These are phyloP conservation scores for Cardiospermum halicacabum DNA, from an alignment of 345 rosid species.

Conservation along the genomic window DNA sequence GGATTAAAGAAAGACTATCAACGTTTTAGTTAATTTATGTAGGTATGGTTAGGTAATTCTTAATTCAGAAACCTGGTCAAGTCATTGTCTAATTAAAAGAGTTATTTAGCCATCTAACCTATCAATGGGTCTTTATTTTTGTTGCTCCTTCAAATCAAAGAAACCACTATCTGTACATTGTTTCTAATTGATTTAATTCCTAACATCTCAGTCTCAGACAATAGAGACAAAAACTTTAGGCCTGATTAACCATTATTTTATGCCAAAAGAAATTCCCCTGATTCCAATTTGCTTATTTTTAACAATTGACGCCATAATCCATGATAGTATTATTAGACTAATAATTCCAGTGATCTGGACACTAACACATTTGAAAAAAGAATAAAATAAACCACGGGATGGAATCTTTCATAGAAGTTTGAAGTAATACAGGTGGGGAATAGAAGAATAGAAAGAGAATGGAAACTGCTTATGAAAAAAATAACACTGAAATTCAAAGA, in stretches of 20 bases:
- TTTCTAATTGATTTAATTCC: conserved; percentile 20
- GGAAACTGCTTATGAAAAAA: conserved; percentile 29
- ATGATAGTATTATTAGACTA: not conserved
- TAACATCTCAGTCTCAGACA: not conserved
- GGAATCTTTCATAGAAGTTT: conserved; percentile 46
- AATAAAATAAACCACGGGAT: conserved; percentile 13
- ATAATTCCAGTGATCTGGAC: conserved; percentile 2
- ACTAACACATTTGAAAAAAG: not conserved
- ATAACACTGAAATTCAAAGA: conserved; percentile 44
- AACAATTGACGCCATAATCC: conserved; percentile 14
- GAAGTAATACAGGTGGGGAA: conserved; percentile 23
- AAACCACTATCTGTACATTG: conserved; percentile 20
- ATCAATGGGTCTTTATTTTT: conserved; percentile 10
- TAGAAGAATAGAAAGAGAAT: conserved; percentile 48
- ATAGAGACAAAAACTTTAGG: not conserved
- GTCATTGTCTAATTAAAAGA: conserved; percentile 40
- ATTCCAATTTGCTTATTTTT: not conserved
- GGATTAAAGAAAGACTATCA: not conserved
- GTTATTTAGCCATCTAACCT: conserved; percentile 20
- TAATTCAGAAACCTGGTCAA: not conserved
- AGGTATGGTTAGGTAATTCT: not conserved
- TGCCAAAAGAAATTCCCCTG: not conserved
- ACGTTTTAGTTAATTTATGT: not conserved
- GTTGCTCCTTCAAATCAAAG: conserved; percentile 45
- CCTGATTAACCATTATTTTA: not conserved